These are phyloP conservation scores for Moricandia arvensis DNA, from an alignment of 345 rosid species.

Conservation along the genomic window DNA sequence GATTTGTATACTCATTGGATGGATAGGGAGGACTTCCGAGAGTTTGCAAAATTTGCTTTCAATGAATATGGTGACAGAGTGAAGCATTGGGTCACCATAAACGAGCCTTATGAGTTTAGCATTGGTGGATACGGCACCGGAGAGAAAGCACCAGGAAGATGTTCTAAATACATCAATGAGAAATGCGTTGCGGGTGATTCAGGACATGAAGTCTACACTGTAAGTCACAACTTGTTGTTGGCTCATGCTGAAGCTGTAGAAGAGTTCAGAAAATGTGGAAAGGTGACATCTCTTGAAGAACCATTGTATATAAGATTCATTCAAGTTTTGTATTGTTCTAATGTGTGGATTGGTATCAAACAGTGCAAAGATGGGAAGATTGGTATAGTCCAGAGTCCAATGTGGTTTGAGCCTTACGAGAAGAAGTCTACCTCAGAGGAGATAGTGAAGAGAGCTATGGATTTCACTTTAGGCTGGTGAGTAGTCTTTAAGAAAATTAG, in stretches of 20 bases:
- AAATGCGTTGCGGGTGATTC: constrained; percentile 38
- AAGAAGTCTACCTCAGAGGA: constrained; percentile 25
- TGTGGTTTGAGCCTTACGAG: constrained; percentile 40
- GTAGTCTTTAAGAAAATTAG: constrained; percentile 14
- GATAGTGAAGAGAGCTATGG: constrained; percentile 39
- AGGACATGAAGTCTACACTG: constrained; percentile 36
- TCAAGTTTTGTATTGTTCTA: not conserved
- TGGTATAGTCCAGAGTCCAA: constrained; percentile 33
- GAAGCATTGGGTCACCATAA: constrained; percentile 57
- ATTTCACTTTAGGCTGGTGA: constrained; percentile 42
- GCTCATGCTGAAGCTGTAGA: constrained; percentile 44
- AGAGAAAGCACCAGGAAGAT: constrained; percentile 41
- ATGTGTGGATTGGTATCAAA: not conserved
- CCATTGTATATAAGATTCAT: not conserved
- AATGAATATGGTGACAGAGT: constrained; percentile 50
- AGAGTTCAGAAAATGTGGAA: constrained; percentile 37
- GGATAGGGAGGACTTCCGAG: constrained; percentile 33
- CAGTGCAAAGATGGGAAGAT: constrained; percentile 39
- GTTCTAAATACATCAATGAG: constrained; percentile 34
- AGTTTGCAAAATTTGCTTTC: constrained; percentile 34
- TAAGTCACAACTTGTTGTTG: constrained; percentile 35
- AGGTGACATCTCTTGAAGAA: constrained; percentile 20
- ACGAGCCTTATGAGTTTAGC: constrained; percentile 46
- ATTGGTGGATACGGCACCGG: constrained; percentile 38
- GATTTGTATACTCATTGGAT: not conserved